phyloP scores from a whole-genome alignment of 805 yeast species.

The Priceomyces haplophilus region DNA sequence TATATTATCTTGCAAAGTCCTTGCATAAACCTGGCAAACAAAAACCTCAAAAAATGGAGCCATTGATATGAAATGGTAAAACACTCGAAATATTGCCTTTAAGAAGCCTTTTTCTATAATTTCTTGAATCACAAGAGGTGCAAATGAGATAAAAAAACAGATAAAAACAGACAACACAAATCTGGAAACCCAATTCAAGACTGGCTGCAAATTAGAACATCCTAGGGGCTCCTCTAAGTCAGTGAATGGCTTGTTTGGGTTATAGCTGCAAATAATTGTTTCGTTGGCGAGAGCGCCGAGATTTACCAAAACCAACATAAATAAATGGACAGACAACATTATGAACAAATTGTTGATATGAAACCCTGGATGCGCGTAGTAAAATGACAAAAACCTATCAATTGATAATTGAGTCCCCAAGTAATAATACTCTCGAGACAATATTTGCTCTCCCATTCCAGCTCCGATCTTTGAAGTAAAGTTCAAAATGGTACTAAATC shows the following conservation, averaged over 20 bases:
- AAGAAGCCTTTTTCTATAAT: constrained; percentile 78
- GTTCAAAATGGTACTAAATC: constrained; percentile 87
- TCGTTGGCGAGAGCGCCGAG: constrained; percentile 78
- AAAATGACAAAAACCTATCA: constrained; percentile 87
- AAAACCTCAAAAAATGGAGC: constrained; percentile 94
- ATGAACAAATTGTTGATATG: constrained; percentile 89
- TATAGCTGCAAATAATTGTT: constrained; percentile 62
- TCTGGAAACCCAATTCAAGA: constrained; percentile 84
- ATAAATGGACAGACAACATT: constrained; percentile 79
- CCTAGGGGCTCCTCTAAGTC: constrained; percentile 76
- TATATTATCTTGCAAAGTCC: constrained; percentile 69
- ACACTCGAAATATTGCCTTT: constrained; percentile 67
- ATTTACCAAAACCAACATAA: constrained; percentile 75
- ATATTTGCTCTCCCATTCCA: constrained; percentile 96
- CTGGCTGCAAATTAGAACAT: constrained; percentile 82
- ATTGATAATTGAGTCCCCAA: constrained; percentile 86
- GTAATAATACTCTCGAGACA: constrained; percentile 88
- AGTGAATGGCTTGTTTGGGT: constrained; percentile 65
- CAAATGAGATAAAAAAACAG: constrained; percentile 87
- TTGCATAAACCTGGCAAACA: constrained; percentile 89
- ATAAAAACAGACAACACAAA: constrained; percentile 88
- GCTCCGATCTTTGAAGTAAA: constrained; percentile 96
- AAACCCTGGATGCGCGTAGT: constrained; percentile 96
- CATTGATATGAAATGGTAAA: constrained; percentile 73
- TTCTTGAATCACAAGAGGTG: constrained; percentile 86